phyloP scores from a whole-genome alignment of 1,139 yeast species.

The Yamadazyma jaroonii region DNA sequence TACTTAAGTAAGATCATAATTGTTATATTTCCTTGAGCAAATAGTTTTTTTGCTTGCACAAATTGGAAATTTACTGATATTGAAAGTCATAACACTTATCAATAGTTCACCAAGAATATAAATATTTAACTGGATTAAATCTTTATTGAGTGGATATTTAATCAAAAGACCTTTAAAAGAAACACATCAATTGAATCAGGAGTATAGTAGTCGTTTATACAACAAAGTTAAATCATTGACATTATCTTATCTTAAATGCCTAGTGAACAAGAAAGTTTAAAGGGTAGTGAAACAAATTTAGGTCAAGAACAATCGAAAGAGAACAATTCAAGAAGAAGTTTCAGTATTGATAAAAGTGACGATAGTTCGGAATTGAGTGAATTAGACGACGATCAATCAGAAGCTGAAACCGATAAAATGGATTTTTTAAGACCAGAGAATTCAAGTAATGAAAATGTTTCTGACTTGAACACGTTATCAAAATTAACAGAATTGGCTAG shows the following conservation, averaged over 20 bases:
- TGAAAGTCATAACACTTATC: too few relatives aligned
- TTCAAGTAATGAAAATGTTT: conserved; percentile 22
- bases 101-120: neutral
- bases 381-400: conserved; percentile 64
- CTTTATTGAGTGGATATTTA: neutral
- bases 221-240: neutral
- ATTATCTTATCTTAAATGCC: conserved; percentile 3
- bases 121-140: neutral
- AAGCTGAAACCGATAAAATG: conserved; percentile 80
- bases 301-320: neutral
- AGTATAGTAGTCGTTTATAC: neutral
- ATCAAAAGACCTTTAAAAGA: too few relatives aligned
- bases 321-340: conserved; percentile 13
- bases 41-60: too few relatives aligned
- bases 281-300: neutral
- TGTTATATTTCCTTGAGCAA: too few relatives aligned
- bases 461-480: conserved; percentile 40
- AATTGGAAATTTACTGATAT: too few relatives aligned
- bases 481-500: conserved; percentile 43
- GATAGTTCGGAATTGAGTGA: conserved; percentile 54
- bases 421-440: conserved; percentile 48
- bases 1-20: too few relatives aligned
- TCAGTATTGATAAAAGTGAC: conserved; percentile 15
- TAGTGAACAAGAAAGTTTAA: conserved; percentile 4
- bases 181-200: neutral